A percentile compares a stretch with the other conserved stretches of the same genome.
These are phyloP conservation scores for Septoria linicola DNA, from an alignment of 2,329 filamentous ascomycete species.

Conservation along the genomic window DNA sequence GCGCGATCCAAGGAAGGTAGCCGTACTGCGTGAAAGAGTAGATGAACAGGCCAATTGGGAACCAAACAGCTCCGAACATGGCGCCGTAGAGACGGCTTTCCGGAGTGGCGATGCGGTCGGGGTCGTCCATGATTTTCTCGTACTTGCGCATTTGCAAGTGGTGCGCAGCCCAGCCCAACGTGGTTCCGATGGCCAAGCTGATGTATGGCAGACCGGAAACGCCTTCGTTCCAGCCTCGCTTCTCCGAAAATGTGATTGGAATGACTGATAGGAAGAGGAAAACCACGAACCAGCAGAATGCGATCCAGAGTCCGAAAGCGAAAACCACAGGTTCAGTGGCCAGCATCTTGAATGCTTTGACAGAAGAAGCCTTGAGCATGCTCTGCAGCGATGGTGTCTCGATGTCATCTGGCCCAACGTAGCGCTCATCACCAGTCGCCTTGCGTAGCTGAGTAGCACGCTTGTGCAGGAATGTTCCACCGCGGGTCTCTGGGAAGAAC, in stretches of 20 bases:
- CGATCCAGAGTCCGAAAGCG: constrained; percentile 53
- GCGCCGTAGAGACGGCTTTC: constrained; percentile 53
- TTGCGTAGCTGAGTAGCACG: constrained; percentile 51
- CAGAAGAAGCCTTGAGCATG: constrained; percentile 50
- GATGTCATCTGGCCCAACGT: constrained; percentile 53
- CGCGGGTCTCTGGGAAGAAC: constrained; percentile 51
- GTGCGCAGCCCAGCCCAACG: constrained; percentile 50
- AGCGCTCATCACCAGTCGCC: constrained; percentile 51
- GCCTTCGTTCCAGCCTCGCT: constrained; percentile 54
- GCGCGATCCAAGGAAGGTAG: constrained; percentile 51
- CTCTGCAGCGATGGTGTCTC: constrained; percentile 51
- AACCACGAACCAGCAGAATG: constrained; percentile 54
- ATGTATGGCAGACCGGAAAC: constrained; percentile 54
- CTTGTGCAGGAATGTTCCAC: constrained; percentile 49
- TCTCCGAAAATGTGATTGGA: constrained; percentile 52
- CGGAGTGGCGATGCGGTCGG: constrained; percentile 41
- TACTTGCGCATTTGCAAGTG: constrained; percentile 55
- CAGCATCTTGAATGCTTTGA: constrained; percentile 53
- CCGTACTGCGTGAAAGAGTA: constrained; percentile 56
- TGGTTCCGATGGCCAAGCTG: constrained; percentile 50
- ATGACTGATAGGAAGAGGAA: constrained; percentile 56
- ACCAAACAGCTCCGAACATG: constrained; percentile 49
- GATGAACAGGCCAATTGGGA: constrained; percentile 53
- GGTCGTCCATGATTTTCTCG: constrained; percentile 42
- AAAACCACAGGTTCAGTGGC: constrained; percentile 52